phyloP scores from a whole-genome alignment of 2,329 filamentous ascomycete species.

The Scleromitrula shiraiana region DNA sequence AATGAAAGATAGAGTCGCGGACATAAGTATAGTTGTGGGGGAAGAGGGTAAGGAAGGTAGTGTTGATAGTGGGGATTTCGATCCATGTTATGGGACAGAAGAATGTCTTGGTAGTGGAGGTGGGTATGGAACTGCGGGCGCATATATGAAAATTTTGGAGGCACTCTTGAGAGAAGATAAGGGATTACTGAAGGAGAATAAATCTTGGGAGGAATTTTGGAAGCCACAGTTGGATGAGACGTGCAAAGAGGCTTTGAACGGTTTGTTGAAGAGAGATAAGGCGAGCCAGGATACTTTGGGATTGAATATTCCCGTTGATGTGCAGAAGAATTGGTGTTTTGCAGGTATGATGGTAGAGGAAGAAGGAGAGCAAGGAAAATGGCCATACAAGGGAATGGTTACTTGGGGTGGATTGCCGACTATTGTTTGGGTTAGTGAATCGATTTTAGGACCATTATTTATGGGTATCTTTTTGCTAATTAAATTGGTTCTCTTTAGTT shows the following conservation, averaged over 20 bases:
- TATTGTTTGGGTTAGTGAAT: slow-evolving; percentile 1
- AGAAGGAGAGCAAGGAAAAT: not conserved
- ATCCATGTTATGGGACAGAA: not conserved
- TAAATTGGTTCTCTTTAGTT: not conserved
- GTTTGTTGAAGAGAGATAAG: not conserved
- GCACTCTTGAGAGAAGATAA: slow-evolving; percentile 42
- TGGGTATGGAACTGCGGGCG: slow-evolving; percentile 29
- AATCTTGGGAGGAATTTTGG: not conserved
- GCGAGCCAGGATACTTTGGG: not conserved
- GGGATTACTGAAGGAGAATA: slow-evolving; percentile 33
- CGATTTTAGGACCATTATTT: not conserved
- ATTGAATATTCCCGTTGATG: not conserved
- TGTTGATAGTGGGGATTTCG: slow-evolving; percentile 8
- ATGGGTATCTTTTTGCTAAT: not conserved
- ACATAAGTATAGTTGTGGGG: slow-evolving; percentile 15
- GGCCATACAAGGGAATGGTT: not conserved
- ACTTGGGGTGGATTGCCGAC: not conserved
- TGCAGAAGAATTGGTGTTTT: not conserved
- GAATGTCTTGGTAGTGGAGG: slow-evolving; percentile 31
- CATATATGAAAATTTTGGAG: slow-evolving; percentile 38
- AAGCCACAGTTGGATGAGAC: not conserved
- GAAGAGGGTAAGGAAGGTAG: slow-evolving; percentile 11
- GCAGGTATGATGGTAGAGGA: not conserved
- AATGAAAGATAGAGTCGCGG: slow-evolving; percentile 13
- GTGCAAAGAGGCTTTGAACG: not conserved